These are phyloP conservation scores for Blastocrithidia nonstop DNA, from an alignment of 208 protist species.

Conservation along the genomic window DNA sequence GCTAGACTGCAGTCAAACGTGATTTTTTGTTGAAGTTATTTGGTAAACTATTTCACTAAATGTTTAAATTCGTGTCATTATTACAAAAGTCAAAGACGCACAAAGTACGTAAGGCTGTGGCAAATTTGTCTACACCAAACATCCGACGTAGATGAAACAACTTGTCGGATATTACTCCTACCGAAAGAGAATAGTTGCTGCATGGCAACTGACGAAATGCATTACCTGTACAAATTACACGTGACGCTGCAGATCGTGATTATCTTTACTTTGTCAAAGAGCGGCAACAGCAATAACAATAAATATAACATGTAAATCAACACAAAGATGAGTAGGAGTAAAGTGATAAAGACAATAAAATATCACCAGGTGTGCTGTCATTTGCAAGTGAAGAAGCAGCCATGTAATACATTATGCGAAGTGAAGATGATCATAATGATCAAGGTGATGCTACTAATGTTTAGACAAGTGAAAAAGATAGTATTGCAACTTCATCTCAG, in stretches of 20 bases:
- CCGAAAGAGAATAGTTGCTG: conserved; percentile 31
- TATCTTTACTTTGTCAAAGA: background rate
- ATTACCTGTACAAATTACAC: conserved; percentile 21
- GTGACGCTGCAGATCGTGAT: conserved; percentile 21
- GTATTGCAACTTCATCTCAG: no score
- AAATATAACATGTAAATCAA: conserved; percentile 3
- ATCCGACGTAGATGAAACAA: conserved; percentile 17
- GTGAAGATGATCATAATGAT: conserved; percentile 21
- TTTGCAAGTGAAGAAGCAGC: conserved; percentile 58
- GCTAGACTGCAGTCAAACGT: no score
- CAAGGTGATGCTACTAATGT: no score
- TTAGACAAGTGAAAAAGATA: no score
- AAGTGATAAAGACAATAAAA: no score
- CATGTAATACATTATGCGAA: conserved; percentile 19
- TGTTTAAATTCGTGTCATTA: no score
- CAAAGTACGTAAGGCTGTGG: background rate
- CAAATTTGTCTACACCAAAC: conserved; percentile 10
- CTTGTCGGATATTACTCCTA: conserved; percentile 9
- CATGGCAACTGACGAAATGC: conserved; percentile 26
- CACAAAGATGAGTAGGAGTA: background rate
- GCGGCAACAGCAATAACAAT: background rate
- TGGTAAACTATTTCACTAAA: no score
- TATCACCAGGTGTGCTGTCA: conserved; percentile 5
- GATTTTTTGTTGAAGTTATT: no score
- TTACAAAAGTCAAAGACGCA: background rate